Evolutionary conservation across 2,329 filamentous ascomycete species (phyloP), one percentile per base, ranked within the genome.

Genomic region (Pseudogymnoascus sp.): DNA sequence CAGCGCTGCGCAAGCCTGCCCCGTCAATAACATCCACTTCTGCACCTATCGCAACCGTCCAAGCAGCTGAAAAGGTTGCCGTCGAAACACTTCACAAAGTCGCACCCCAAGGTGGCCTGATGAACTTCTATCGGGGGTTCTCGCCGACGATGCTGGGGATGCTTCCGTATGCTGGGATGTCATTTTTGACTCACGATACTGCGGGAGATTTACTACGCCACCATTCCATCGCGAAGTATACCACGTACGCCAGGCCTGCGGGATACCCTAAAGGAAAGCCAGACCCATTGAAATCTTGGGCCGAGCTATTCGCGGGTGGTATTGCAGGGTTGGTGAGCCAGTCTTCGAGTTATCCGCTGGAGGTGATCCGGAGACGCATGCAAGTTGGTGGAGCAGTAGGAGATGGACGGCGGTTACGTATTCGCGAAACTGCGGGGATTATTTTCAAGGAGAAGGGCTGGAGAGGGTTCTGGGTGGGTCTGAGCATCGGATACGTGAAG

Each of bases 101-200:
- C 0, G 79, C 83, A 0, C 87, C 90, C 0, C 80, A 79, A 25
- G 82, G 81, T 9, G 93, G 93, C 3, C 73, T 97, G 0, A 76
- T 85, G 62, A 99, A 99, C 75, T 99, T 99, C 74, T 99, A 97
- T 76, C 86, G 94, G 58, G 94, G 94, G 59, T 99, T 99, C 74
- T 85, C 86, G 0, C 90, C 93, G 0, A 97, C 94, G 0, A 76
- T 99, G 4, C 80, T 95, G 64, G 94, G 94, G 69, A 99, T 99
- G 93, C 79, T 99, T 0, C 94, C 94, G 0, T 99, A 99, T 72
- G 94, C 94, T 1, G 94, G 94, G 69, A 88, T 95, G 71, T 96
- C 92, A 1, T 99, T 99, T 77, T 82, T 99, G 41, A 96, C 91
- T 0, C 94, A 99, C 77, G 94, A 99, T 74, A 91, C 90, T 4